Base-by-base conservation (phyloP, 805 yeast genomes). In the Pichia californica region DNA sequence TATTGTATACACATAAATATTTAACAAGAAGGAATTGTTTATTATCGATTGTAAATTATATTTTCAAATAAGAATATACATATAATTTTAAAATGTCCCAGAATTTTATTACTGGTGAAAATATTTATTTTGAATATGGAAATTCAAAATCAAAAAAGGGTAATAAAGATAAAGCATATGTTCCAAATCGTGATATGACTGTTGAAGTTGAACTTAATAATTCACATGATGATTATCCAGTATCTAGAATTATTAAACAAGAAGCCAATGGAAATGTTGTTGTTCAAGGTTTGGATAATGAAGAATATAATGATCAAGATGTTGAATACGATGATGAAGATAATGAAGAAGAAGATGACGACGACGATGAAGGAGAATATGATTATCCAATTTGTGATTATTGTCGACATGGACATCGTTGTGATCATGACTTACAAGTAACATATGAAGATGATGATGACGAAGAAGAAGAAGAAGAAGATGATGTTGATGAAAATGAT, bases 181-280 rank as follows among this genome's bases (percentile, higher is more conserved):
- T 38, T 30, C 26, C 40, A 8, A 36, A 40, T 36, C 36, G 32
- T n/a, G 42, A 46, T 18, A 39, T 41, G 37, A 51, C 52, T 36
- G 46, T 44, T 52, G 64, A 72, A 35, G 78, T 76, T 2, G 70
- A 77, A 37, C 52, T 79, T 21, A 73, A 71, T 54, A 69, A 79
- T 52, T 77, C 81, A 13, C 68, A 71, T 31, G 71, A 74, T 29
- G 87, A 81, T 14, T 83, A 83, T 55, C 93, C 93, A 3, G 71
- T 75, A 13, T 81, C 88, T 8, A 62, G 93, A 44, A 79, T 83
- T 5, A 78, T 83, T 36, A 81, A 77, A 51, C 79, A 81, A 52
- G 83, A 76, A 4, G 50, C 59, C 5, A 82, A 84, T 57, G 94
- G 94, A 7, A 86, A 83, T 52, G 83, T 85, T 5, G 74, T 84